Conservation (phyloP, 441 rosid genomes). For the Erysimum cheiri region DNA sequence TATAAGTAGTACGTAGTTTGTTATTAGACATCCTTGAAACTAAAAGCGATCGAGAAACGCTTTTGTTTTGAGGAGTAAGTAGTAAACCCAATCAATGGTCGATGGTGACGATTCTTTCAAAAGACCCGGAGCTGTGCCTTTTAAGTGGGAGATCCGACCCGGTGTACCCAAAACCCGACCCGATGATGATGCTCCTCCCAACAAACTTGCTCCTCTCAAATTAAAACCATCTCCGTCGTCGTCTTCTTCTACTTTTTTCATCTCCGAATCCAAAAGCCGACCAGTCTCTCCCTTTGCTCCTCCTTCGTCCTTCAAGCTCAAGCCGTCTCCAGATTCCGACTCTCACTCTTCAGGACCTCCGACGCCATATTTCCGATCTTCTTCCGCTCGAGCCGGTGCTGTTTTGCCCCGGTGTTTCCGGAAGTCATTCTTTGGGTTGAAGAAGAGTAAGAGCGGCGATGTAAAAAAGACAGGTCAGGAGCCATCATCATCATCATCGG, state of each 20-base stretch:
- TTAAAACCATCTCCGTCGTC: conserved; percentile 30
- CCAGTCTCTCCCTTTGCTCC: conserved; percentile 40
- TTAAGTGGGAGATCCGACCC: conserved; percentile 93
- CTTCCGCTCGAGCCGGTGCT: conserved; percentile 19
- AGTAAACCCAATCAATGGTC: conserved; percentile 9
- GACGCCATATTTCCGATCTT: conserved; percentile 23
- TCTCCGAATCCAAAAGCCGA: conserved; percentile 7
- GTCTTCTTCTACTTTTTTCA: neutral
- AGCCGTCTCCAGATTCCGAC: conserved; percentile 1
- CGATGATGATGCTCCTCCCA: conserved; percentile 22
- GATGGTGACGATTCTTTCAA: conserved; percentile 66
- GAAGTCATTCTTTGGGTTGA: conserved; percentile 35
- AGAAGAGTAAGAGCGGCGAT: conserved; percentile 36
- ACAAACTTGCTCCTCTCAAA: conserved; percentile 26
- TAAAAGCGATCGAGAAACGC: conserved; percentile 7
- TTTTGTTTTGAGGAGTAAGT: neutral
- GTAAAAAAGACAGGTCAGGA: conserved; percentile 12
- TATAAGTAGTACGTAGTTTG: conserved; percentile 13
- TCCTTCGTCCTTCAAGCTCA: conserved; percentile 25
- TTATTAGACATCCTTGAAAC: neutral
- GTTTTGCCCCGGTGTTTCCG: conserved; percentile 6
- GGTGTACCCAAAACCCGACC: conserved; percentile 80
- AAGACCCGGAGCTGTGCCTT: conserved; percentile 80
- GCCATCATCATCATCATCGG: conserved; percentile 24
- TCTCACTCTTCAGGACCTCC: conserved; percentile 24